Evolutionary conservation across 2,329 filamentous ascomycete species (phyloP).

Genomic region (Fusarium ambrosium): DNA sequence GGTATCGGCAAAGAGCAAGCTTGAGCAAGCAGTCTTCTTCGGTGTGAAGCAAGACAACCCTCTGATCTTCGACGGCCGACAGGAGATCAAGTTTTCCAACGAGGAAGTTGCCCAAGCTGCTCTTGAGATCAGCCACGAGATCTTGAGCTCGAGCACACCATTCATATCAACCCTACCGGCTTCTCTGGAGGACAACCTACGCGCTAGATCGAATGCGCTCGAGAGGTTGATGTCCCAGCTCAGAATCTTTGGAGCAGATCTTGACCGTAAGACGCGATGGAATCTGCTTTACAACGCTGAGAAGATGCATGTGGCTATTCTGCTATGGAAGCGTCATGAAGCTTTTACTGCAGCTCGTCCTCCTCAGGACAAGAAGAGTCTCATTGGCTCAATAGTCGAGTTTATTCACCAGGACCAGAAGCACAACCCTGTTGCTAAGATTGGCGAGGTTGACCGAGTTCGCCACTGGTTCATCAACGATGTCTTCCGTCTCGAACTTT

Average conservation of each 20-base stretch:
- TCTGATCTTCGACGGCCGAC: constrained; percentile 82
- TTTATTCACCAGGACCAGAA: constrained; percentile 84
- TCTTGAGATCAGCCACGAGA: constrained; percentile 82
- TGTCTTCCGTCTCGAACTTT: constrained; percentile 77
- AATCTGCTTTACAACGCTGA: constrained; percentile 89
- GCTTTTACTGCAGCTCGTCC: constrained; percentile 71
- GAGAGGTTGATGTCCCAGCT: constrained; percentile 81
- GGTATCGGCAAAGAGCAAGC: constrained; percentile 87
- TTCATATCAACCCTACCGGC: constrained; percentile 80
- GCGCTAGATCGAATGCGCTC: constrained; percentile 78
- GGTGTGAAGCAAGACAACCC: constrained; percentile 85
- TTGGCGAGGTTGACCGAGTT: constrained; percentile 81
- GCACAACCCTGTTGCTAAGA: constrained; percentile 72
- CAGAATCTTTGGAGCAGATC: constrained; percentile 71
- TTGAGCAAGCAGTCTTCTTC: constrained; percentile 96
- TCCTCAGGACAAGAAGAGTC: constrained; percentile 73
- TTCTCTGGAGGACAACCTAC: constrained; percentile 85
- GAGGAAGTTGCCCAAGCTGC: constrained; percentile 83
- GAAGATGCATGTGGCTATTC: constrained; percentile 83
- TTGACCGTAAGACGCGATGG: constrained; percentile 82
- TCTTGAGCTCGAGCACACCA: constrained; percentile 81
- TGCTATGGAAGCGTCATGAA: constrained; percentile 87
- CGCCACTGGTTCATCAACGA: constrained; percentile 90
- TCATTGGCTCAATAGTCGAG: constrained; percentile 81
- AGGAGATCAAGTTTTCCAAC: constrained; percentile 74